Conservation (phyloP, 768 basidiomycete species). For the Naganishia onofrii region DNA sequence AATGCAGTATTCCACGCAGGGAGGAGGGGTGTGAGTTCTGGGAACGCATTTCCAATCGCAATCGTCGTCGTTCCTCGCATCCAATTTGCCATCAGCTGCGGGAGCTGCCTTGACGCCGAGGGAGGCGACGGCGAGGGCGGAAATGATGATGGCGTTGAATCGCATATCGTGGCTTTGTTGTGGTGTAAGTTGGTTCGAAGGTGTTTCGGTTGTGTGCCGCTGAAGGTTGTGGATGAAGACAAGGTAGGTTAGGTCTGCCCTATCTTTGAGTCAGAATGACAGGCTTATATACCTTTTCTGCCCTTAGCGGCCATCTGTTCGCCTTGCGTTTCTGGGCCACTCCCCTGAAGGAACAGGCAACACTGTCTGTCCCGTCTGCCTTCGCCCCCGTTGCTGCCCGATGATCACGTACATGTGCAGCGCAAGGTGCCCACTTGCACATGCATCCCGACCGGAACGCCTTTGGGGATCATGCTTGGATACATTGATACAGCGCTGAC, state of each 20-base stretch:
- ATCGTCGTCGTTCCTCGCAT: neutral
- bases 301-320: neutral
- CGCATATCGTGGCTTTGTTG: neutral
- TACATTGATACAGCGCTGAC: too few relatives aligned
- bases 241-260: neutral
- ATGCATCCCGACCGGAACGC: too few relatives aligned
- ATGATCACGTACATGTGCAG: neutral
- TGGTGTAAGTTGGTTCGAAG: neutral
- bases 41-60: neutral
- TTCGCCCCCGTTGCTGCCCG: too few relatives aligned
- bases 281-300: slow-evolving; percentile 8
- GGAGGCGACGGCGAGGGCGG: slow-evolving; percentile 3
- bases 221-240: neutral
- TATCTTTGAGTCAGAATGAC: neutral
- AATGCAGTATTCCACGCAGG: neutral
- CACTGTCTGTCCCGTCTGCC: too few relatives aligned
- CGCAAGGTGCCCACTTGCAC: too few relatives aligned
- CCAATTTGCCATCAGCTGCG: neutral
- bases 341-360: too few relatives aligned
- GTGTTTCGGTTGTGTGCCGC: neutral
- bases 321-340: neutral
- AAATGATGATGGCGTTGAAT: slow-evolving; percentile 13
- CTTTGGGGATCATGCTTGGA: too few relatives aligned
- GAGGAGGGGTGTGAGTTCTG: neutral
- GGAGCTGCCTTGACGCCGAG: neutral